A percentile compares a stretch with the other conserved stretches of the same genome.
phyloP scores from a whole-genome alignment of 148 eudicot species.

The Vaccinium corymbosum region DNA sequence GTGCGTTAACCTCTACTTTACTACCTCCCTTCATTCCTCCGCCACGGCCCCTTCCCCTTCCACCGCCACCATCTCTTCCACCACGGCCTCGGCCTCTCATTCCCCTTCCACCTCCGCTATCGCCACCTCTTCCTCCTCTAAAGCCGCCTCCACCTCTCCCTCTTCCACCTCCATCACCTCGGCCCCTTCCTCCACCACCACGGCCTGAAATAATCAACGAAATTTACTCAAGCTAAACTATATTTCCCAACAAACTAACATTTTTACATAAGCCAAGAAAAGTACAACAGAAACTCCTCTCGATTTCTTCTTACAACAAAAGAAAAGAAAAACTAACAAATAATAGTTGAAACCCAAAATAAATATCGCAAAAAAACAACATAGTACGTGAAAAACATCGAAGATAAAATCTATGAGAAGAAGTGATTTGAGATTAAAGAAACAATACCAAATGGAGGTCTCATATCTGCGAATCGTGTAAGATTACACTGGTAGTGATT shows the following conservation, averaged over 20 bases:
- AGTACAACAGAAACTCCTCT: too few species aligned
- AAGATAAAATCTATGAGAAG: neutral
- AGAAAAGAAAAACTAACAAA: too few species aligned
- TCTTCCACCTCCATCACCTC: constrained; percentile 24
- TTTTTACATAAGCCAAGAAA: too few species aligned
- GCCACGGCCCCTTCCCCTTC: constrained; percentile 30
- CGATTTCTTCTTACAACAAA: too few species aligned
- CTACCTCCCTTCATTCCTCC: constrained; percentile 79
- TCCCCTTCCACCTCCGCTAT: neutral
- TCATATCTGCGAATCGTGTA: neutral
- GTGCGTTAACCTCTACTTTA: constrained; percentile 73
- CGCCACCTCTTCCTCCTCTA: constrained; percentile 48
- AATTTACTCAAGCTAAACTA: neutral
- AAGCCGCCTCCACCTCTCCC: constrained; percentile 35
- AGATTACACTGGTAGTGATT: neutral
- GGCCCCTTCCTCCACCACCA: constrained; percentile 16
- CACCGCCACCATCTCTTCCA: constrained; percentile 15
- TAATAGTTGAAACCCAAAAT: too few species aligned
- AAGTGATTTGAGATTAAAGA: neutral
- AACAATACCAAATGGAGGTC: neutral
- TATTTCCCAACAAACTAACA: neutral
- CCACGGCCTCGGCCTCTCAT: constrained; percentile 34
- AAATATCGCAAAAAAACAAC: too few species aligned
- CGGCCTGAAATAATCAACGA: constrained; percentile 22
- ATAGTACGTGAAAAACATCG: neutral